These are phyloP conservation scores for Aureobasidium lini DNA, from an alignment of 2,329 filamentous ascomycete species.

Conservation along the genomic window DNA sequence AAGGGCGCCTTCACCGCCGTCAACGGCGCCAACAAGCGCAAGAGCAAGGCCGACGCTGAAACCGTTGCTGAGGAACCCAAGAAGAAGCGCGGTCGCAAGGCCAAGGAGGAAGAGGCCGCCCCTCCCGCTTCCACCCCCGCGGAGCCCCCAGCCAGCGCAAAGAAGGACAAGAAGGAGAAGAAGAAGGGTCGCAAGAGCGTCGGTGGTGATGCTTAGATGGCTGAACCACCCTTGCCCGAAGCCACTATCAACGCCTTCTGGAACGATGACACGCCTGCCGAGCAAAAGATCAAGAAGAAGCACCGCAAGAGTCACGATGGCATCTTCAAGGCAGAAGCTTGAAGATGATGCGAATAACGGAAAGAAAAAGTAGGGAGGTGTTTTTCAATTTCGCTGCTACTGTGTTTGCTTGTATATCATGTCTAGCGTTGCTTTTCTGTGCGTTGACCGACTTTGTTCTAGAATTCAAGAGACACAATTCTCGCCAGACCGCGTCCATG, in stretches of 20 bases:
- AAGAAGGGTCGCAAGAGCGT: slow-evolving; percentile 28
- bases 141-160: slow-evolving; percentile 15
- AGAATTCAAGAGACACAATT: background rate
- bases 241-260: background rate
- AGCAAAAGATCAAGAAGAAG: background rate
- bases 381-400: background rate
- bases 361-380: background rate
- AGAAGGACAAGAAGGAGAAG: slow-evolving; percentile 24
- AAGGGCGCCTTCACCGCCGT: slow-evolving; percentile 17
- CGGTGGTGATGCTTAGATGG: slow-evolving; percentile 16
- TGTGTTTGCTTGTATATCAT: background rate
- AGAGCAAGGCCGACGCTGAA: slow-evolving; percentile 22
- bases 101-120: slow-evolving; percentile 19
- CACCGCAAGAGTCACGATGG: background rate
- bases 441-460: background rate
- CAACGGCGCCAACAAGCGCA: slow-evolving; percentile 17
- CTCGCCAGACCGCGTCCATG: background rate
- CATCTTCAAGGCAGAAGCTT: background rate
- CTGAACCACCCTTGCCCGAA: background rate
- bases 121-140: slow-evolving; percentile 13
- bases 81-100: slow-evolving; percentile 28
- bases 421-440: background rate
- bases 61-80: slow-evolving; percentile 20
- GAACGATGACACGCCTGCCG: background rate
- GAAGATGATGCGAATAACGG: background rate